A percentile compares a stretch with the other conserved stretches of the same genome.
These are phyloP conservation scores for Eragrostis curvula DNA, from an alignment of 176 grass and related monocot genomes.

Conservation along the genomic window DNA sequence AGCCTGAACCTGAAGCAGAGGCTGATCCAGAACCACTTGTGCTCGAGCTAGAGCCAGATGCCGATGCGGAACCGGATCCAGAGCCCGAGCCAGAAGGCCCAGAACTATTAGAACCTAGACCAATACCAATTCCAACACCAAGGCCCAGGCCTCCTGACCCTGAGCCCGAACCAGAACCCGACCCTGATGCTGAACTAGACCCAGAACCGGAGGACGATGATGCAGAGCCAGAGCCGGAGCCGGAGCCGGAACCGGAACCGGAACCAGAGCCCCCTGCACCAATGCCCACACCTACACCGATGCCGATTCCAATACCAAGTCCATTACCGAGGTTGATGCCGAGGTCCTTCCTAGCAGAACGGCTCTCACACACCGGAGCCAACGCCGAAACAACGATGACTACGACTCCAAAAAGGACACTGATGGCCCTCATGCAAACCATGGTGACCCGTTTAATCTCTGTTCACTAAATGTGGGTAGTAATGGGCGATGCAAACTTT, in stretches of 20 bases:
- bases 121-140: slow-evolving; percentile 51
- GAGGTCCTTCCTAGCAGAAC: slow-evolving; percentile 63
- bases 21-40: slow-evolving; percentile 15
- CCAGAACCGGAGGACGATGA: neutral
- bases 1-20: slow-evolving; percentile 30
- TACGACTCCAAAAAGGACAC: slow-evolving; percentile 13
- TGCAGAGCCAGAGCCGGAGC: slow-evolving; percentile 12
- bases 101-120: slow-evolving; percentile 38
- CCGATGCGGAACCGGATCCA: slow-evolving; percentile 1
- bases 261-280: slow-evolving; percentile 35
- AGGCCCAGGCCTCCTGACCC: slow-evolving; percentile 46
- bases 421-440: slow-evolving; percentile 36
- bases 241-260: slow-evolving; percentile 1
- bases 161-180: slow-evolving; percentile 40
- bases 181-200: neutral
- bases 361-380: slow-evolving; percentile 36
- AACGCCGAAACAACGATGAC: slow-evolving; percentile 20
- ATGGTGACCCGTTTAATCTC: slow-evolving; percentile 17
- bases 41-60: slow-evolving; percentile 11
- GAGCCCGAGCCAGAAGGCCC: slow-evolving; percentile 10
- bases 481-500: slow-evolving; percentile 7
- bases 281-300: slow-evolving; percentile 50
- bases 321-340: slow-evolving; percentile 59
- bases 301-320: slow-evolving; percentile 44
- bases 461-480: neutral